Base-by-base conservation (phyloP, 306 rosid genomes). In the Gleditsia sinensis region DNA sequence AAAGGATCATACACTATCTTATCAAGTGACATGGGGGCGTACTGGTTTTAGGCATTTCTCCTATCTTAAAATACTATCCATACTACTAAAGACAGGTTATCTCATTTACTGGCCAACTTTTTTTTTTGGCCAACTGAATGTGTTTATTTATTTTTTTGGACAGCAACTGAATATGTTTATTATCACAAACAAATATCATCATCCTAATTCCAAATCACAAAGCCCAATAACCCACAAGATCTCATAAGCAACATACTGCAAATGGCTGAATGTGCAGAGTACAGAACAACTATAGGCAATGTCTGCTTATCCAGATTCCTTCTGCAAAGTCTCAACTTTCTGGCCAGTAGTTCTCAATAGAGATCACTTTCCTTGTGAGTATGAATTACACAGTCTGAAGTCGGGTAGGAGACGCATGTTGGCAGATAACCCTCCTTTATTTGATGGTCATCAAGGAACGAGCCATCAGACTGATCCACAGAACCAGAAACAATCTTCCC, bases 361-460 rank as follows among this genome's bases (percentile, higher is more conserved):
- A 89, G 90, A 3, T 89, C 92, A n/a, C 62, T 74, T 83, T 92
- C 97, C 87, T 89, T 84, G 83, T 89, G 96, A 25, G 96, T 89
- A 63, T 86, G 82, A 82, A 89, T 92, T 70, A 89, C 89, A 82
- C 78, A 69, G 20, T 89, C 96, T 2, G 86, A 21, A 40, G 95
- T 83, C 16, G 97, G 96, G 71, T 85, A 84, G n/a, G 94, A 82
- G 64, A 87, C 84, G 32, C 97, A 91, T 27, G 94, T 88, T 56
- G 87, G 81, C 68, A 89, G 3, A 72, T 82, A 91, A 0, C 97
- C 91, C 2, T 78, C 71, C 74, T 80, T 74, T 79, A 85, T 76
- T 76, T 91, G 94, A 65, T 67, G 72, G 3, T 85, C 97, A 2
- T 89, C 92, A 2, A 88, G 88, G 84, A 88, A 88, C 1, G 97